Evolutionary conservation across 106 monocot genomes (phyloP).

Genomic region (Narthecium ossifragum): DNA sequence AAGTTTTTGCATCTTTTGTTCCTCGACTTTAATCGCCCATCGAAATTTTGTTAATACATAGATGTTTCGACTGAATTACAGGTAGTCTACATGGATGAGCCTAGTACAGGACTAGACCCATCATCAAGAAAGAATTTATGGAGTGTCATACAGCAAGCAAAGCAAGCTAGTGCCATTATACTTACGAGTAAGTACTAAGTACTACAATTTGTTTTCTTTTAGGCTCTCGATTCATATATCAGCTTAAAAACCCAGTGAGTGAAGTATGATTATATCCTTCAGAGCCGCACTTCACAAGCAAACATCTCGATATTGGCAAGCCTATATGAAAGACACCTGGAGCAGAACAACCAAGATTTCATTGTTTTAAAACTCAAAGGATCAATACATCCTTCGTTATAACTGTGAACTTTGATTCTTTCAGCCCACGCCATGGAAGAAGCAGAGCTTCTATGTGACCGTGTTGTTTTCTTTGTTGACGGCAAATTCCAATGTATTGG

Average conservation of each 20-base stretch:
- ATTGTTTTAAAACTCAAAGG: neutral
- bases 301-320: no score
- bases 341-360: constrained; percentile 2
- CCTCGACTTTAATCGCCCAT: neutral
- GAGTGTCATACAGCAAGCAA: constrained; percentile 17
- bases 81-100: constrained; percentile 50
- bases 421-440: constrained; percentile 81
- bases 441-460: constrained; percentile 54
- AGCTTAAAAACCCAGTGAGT: neutral
- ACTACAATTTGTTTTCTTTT: neutral
- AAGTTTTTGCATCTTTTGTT: neutral
- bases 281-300: no score
- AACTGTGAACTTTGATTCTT: neutral
- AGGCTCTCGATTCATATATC: no score
- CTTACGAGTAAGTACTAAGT: constrained; percentile 17
- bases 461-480: constrained; percentile 52
- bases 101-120: constrained; percentile 35
- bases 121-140: constrained; percentile 34
- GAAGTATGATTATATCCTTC: no score
- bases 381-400: no score
- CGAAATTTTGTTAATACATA: no score
- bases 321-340: no score
- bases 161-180: constrained; percentile 24
- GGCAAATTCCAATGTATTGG: constrained; percentile 64
- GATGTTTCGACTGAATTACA: neutral